A percentile compares a stretch with the other conserved stretches of the same genome.
phyloP scores from a whole-genome alignment of 2,329 filamentous ascomycete genomes.

The Fusarium multiceps region DNA sequence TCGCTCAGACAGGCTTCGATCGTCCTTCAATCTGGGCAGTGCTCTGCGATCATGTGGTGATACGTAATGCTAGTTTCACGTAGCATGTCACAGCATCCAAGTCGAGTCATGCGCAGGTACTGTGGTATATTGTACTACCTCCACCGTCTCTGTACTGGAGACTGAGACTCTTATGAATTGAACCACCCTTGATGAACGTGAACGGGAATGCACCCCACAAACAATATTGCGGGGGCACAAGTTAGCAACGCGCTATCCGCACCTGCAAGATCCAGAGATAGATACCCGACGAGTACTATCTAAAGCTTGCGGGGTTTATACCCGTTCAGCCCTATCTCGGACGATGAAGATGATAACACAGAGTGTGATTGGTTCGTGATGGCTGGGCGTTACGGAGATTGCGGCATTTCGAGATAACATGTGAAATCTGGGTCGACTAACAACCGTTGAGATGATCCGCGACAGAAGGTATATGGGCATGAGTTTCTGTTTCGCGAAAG shows the following conservation, averaged over 20 bases:
- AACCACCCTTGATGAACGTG: no score
- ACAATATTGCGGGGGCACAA: neutral
- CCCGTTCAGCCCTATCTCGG: neutral
- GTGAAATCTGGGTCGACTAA: neutral
- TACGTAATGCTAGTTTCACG: neutral
- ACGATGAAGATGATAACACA: neutral
- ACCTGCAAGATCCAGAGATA: constrained; percentile 1
- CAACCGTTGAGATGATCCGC: neutral
- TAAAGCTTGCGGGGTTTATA: neutral
- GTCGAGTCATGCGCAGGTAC: neutral
- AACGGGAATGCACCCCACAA: neutral
- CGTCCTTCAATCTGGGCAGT: neutral
- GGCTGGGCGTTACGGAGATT: neutral
- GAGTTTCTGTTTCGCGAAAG: fast-evolving
- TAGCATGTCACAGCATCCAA: neutral
- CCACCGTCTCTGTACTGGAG: neutral
- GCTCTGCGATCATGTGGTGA: constrained; percentile 1
- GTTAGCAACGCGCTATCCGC: neutral
- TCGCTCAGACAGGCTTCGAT: constrained; percentile 5
- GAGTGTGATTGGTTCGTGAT: constrained; percentile 11
- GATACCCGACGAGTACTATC: neutral
- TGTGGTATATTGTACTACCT: neutral
- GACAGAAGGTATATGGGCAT: neutral
- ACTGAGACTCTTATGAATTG: neutral
- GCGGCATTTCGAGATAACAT: neutral